Conservation (phyloP, 192 early-diverging fungal genomes). For the Ramicandelaber brevisporus region DNA sequence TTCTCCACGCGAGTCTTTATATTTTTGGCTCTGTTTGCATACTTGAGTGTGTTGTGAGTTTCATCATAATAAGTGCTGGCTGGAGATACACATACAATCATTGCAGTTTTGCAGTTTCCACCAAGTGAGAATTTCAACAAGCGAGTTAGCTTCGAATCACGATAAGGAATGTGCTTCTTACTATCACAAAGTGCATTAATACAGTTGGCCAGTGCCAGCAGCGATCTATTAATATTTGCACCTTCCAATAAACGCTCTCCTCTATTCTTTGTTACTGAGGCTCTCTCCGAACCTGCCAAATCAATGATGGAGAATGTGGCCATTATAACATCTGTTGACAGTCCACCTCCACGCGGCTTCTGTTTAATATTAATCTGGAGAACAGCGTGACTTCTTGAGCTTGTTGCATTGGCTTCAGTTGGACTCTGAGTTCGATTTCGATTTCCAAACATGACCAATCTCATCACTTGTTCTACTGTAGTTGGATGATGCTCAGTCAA, state of each 20-base stretch:
- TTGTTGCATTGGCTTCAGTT: slow-evolving; percentile 45
- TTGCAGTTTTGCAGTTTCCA: slow-evolving; percentile 54
- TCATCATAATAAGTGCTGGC: slow-evolving; percentile 37
- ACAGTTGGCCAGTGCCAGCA: slow-evolving; percentile 50
- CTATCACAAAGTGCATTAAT: slow-evolving; percentile 38
- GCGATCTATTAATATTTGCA: slow-evolving; percentile 51
- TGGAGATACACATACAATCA: slow-evolving; percentile 54
- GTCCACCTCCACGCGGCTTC: slow-evolving; percentile 9
- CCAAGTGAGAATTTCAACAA: slow-evolving; percentile 47
- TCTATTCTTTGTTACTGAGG: slow-evolving; percentile 26
- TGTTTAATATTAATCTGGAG: slow-evolving; percentile 29
- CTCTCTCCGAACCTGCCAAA: slow-evolving; percentile 47
- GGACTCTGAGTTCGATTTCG: slow-evolving; percentile 45
- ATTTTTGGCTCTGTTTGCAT: slow-evolving; percentile 37
- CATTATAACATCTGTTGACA: slow-evolving; percentile 17
- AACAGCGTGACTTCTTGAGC: slow-evolving; percentile 57
- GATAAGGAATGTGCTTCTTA: slow-evolving; percentile 37
- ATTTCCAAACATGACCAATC: slow-evolving; percentile 26
- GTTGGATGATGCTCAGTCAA: slow-evolving; percentile 31
- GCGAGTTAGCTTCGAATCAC: slow-evolving; percentile 49
- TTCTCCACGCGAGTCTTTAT: slow-evolving; percentile 39
- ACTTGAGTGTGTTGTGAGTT: slow-evolving; percentile 54
- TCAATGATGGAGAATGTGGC: slow-evolving; percentile 49
- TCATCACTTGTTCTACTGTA: slow-evolving; percentile 23
- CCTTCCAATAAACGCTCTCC: slow-evolving; percentile 47